Base-by-base conservation (phyloP, 139 green algal species). In the Picochlorum sp. region DNA sequence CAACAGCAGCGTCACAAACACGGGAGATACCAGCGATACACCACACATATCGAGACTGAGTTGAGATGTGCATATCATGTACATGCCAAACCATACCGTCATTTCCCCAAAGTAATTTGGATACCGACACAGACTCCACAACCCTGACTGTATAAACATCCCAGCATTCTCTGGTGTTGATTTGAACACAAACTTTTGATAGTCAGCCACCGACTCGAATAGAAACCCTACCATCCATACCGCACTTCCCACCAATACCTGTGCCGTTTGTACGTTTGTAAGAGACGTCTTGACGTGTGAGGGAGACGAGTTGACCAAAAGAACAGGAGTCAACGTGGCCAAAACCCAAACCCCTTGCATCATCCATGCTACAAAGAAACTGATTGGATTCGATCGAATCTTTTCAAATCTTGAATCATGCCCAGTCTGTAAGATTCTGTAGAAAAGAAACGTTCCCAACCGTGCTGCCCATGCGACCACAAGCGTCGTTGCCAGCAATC, bases 71-170 rank as follows among this genome's bases (percentile, higher is more conserved):
- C 69, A 78, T 16, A 74, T 73, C 10, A 84, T 37, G 54, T 86
- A 91, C 49, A 95, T 65, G 49, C 84, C 86, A 74, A 73, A 87
- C 78, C 82, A 72, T 49, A 64, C 8, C 23, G 80, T 47, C 50
- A 92, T 90, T 72, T 96, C 89, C 1, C 89, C 89, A 73, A 89
- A 92, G 68, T 96, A 96, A 73, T 96, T 95, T 14, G 90, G 90
- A 65, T 91, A 86, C 2, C 88, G 72, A 10, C 63, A 74, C 18
- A 62, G 69, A 11, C 32, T 69, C 89, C 89, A 96, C 34, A 96
- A 61, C 1, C 89, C 89, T 44, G 67, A 64, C 44, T 84, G 68
- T 51, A 95, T 92, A 75, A 89, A 96, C 24, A 71, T 69, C 16
- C 85, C 85, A 61, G 86, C 85, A 74, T 89, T 92, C 16, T 64